Base-by-base conservation (phyloP, 768 basidiomycete species). In the Pleurotus eryngii region DNA sequence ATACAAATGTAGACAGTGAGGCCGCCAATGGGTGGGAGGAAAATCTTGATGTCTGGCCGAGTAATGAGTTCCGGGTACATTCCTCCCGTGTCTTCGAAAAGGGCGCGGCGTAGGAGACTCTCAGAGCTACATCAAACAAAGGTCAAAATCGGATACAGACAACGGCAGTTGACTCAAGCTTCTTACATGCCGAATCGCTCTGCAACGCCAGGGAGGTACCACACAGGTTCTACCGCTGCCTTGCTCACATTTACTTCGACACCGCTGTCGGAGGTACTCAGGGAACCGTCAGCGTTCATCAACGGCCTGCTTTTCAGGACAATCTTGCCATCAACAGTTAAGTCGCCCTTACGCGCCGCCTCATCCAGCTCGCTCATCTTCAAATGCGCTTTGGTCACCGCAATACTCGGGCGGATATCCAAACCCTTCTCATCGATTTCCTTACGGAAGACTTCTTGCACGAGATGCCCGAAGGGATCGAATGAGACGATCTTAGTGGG, bases 11-110 rank as follows among this genome's bases (percentile, higher is more conserved):
- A 98, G 4, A 92, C 92, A 0, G 95, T 95, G 59, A 91, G 67
- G 46, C 85, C 85, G 0, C 95, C 96, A 57, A 98, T 98, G 0
- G 96, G 96, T 0, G 96, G 96, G 0, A 98, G 79, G 80, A 97
- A 98, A 18, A 95, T 82, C 69, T 95, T 95, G 77, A 98, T 89
- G 66, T 98, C 96, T 0, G 94, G 90, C 18, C 95, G 85, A 5
- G 96, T 98, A 66, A 98, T 87, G 27, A 98, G 82, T 65, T 98
- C 96, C 2, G 95, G 95, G 69, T 92, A 94, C 89, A 92, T 93
- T 66, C 94, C 93, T 63, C 92, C 94, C 0, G 93, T 96, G 61
- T 97, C 96, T 69, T 98, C 96, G 63, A 98, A 98, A 38, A 98
- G 77, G 0, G 92, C 89, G n/a, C 96, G 81, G 17, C 96, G 85